phyloP scores from a whole-genome alignment of 257 asterid species.

The Fraxinus americana region DNA sequence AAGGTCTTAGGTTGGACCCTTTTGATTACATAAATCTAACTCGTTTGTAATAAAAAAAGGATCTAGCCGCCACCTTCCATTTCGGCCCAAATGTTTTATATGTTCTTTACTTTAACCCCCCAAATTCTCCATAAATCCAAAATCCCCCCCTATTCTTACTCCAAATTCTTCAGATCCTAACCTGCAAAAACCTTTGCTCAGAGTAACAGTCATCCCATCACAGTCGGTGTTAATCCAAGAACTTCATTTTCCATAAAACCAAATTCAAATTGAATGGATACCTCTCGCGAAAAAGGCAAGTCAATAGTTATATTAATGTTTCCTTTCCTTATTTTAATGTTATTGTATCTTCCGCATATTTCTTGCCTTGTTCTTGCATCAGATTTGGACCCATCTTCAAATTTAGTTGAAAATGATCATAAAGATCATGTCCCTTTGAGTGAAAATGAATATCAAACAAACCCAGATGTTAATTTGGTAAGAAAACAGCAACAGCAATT shows the following conservation, averaged over 20 bases:
- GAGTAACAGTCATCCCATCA: constrained; percentile 31
- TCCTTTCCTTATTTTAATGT: constrained; percentile 33
- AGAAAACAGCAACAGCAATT: constrained; percentile 57
- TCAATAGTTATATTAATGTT: constrained; percentile 23
- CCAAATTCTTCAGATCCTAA: constrained; percentile 43
- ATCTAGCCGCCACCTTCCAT: constrained; percentile 37
- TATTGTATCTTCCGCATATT: constrained; percentile 32
- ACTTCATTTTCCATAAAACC: constrained; percentile 1
- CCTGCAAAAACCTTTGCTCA: constrained; percentile 27
- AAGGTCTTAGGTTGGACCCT: not conserved
- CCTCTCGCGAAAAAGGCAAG: constrained; percentile 49
- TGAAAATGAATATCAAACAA: constrained; percentile 22
- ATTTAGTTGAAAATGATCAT: constrained; percentile 26
- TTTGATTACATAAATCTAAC: constrained; percentile 16
- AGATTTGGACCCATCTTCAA: constrained; percentile 36
- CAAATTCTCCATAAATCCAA: constrained; percentile 20
- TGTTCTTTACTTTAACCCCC: constrained; percentile 19
- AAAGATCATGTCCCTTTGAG: constrained; percentile 17
- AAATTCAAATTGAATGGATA: constrained; percentile 42
- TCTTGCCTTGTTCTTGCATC: constrained; percentile 47
- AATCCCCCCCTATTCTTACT: constrained; percentile 22
- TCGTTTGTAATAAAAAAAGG: constrained; percentile 13
- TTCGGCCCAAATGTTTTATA: constrained; percentile 20
- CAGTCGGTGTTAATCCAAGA: constrained; percentile 26
- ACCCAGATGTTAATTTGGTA: constrained; percentile 34